Conservation (phyloP, 495 filamentous ascomycete genomes). For the Zalerion maritima region DNA sequence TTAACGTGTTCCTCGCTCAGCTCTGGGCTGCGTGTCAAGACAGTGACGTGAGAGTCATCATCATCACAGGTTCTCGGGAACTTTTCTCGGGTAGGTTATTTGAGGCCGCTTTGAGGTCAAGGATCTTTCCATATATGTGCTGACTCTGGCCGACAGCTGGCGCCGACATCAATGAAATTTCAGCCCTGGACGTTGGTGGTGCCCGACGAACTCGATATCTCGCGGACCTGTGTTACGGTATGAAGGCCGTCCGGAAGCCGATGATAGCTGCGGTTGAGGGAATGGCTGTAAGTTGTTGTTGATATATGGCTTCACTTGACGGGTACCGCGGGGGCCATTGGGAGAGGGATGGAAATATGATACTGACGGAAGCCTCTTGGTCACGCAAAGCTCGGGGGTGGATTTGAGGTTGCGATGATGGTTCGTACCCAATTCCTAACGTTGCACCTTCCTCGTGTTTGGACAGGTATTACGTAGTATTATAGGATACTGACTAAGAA, state of each 20-base stretch:
- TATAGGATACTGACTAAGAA: background rate
- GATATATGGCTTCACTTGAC: background rate
- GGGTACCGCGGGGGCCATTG: too few species aligned
- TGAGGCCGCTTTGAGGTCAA: conserved; percentile 21
- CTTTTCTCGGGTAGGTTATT: too few species aligned
- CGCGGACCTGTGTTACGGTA: conserved; percentile 19
- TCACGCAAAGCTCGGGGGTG: conserved; percentile 19
- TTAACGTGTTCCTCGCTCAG: conserved; percentile 10
- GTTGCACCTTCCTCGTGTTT: too few species aligned
- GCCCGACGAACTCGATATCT: conserved; percentile 19
- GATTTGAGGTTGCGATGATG: conserved; percentile 19
- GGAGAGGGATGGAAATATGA: too few species aligned
- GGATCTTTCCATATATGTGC: conserved; percentile 2
- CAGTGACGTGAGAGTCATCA: conserved; percentile 14
- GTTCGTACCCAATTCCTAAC: too few species aligned
- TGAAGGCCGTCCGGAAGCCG: conserved; percentile 17
- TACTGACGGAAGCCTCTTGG: too few species aligned
- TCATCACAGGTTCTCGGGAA: conserved; percentile 19
- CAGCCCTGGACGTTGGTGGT: conserved; percentile 13
- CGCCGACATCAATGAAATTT: conserved; percentile 23
- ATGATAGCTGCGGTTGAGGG: conserved; percentile 22
- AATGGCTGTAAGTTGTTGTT: conserved; percentile 13
- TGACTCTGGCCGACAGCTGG: conserved; percentile 13
- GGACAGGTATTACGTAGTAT: too few species aligned
- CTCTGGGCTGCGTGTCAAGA: conserved; percentile 13